phyloP scores from a whole-genome alignment of 164 flowering plant genomes.

The Chimonanthus praecox region DNA sequence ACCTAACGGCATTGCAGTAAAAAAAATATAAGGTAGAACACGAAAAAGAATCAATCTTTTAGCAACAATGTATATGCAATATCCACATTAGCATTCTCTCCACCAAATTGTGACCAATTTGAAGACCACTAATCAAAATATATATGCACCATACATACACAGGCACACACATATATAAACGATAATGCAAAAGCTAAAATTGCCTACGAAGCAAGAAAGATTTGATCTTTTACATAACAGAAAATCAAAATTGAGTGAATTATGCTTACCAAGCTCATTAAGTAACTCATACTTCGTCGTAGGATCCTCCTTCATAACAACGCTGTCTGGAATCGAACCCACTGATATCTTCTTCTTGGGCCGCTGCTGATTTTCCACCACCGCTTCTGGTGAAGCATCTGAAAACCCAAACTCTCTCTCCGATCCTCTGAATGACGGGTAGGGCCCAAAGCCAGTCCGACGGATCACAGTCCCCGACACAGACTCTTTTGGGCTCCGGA shows the following conservation, averaged over 20 bases:
- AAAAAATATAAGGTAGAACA: too few species aligned
- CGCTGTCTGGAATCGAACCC: constrained; percentile 79
- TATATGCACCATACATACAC: neutral
- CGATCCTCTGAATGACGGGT: constrained; percentile 33
- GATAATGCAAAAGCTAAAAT: neutral
- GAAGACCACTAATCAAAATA: neutral
- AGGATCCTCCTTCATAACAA: constrained; percentile 78
- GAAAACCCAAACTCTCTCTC: constrained; percentile 34
- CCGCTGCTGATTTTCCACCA: constrained; percentile 21
- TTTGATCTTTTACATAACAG: neutral
- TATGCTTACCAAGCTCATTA: constrained; percentile 71
- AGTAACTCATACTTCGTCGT: constrained; percentile 82
- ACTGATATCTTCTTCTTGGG: constrained; percentile 52
- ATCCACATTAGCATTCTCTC: too few species aligned
- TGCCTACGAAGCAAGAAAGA: neutral
- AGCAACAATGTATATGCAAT: too few species aligned
- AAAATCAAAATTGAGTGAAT: neutral
- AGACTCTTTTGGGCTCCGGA: constrained; percentile 15
- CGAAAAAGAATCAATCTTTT: too few species aligned
- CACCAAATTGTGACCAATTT: neutral
- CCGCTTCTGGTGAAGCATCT: constrained; percentile 66
- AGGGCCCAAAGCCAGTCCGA: constrained; percentile 27
- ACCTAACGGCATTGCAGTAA: too few species aligned
- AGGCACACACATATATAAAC: neutral
- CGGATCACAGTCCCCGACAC: constrained; percentile 47